phyloP scores from a whole-genome alignment of 2,329 filamentous ascomycete genomes.

The Cryphonectria radicalis region DNA sequence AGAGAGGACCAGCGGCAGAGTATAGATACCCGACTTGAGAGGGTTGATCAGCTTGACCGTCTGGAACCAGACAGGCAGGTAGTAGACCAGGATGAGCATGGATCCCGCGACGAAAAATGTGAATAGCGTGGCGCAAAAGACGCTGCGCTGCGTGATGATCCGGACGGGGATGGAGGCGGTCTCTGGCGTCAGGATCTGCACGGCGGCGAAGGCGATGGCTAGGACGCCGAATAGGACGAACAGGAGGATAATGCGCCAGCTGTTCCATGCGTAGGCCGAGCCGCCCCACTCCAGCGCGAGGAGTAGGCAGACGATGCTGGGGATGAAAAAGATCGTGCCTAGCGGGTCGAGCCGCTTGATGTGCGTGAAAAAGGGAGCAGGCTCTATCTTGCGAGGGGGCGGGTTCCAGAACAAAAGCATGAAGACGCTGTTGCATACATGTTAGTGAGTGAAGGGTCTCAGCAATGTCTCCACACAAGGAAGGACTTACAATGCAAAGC shows the following conservation, averaged over 20 bases:
- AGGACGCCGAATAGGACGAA: constrained; percentile 55
- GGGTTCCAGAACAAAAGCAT: constrained; percentile 54
- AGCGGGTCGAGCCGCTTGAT: constrained; percentile 60
- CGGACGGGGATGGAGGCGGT: constrained; percentile 60
- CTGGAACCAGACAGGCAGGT: constrained; percentile 62
- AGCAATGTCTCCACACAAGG: too few relatives aligned
- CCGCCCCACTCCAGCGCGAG: constrained; percentile 69
- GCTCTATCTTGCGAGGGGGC: constrained; percentile 39
- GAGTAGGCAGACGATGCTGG: constrained; percentile 62
- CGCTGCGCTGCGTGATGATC: constrained; percentile 59
- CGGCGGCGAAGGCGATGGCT: constrained; percentile 50
- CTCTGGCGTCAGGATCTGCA: constrained; percentile 59
- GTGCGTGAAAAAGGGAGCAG: constrained; percentile 45
- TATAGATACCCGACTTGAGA: constrained; percentile 60
- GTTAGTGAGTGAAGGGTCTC: background rate
- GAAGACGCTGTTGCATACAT: constrained; percentile 37
- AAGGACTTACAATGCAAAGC: constrained; percentile 44
- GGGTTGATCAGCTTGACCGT: constrained; percentile 57
- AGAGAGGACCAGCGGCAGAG: constrained; percentile 59
- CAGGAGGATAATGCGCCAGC: constrained; percentile 58
- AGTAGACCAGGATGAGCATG: constrained; percentile 61
- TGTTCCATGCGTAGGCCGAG: constrained; percentile 55
- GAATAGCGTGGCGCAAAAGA: constrained; percentile 52
- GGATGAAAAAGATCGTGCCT: constrained; percentile 64
- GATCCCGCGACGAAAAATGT: constrained; percentile 52